Evolutionary conservation across 2,329 filamentous ascomycete genomes (phyloP).

Genomic region (Mycocentrospora acerina): DNA sequence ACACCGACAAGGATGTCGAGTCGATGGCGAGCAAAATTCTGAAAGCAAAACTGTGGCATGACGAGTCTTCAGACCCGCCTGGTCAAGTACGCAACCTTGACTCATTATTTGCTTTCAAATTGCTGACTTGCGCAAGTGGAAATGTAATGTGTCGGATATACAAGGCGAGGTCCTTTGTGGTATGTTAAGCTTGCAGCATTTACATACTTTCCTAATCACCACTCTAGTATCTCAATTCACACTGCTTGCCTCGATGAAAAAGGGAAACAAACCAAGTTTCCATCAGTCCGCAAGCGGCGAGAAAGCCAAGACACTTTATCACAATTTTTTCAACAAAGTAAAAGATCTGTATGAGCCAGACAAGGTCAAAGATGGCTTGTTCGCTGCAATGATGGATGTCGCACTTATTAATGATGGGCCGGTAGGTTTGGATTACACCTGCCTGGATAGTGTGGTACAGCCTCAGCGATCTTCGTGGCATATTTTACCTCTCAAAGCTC

Average conservation of each 20-base stretch:
- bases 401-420: slow-evolving; percentile 83
- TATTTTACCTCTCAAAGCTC: too few relatives aligned
- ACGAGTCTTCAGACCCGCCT: slow-evolving; percentile 61
- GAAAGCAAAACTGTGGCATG: slow-evolving; percentile 90
- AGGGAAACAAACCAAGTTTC: slow-evolving; percentile 93
- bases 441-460: slow-evolving; percentile 59
- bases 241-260: slow-evolving; percentile 87
- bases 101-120: neutral
- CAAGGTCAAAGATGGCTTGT: slow-evolving; percentile 89
- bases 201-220: neutral
- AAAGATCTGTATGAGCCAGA: slow-evolving; percentile 69
- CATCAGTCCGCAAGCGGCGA: slow-evolving; percentile 80
- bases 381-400: slow-evolving; percentile 99
- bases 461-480: slow-evolving; percentile 14
- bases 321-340: slow-evolving; percentile 78
- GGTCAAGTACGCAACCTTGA: slow-evolving; percentile 55
- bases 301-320: slow-evolving; percentile 78
- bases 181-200: slow-evolving; percentile 46
- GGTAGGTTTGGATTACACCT: slow-evolving; percentile 63
- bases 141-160: slow-evolving; percentile 83
- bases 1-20: slow-evolving; percentile 86
- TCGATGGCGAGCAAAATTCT: slow-evolving; percentile 80
- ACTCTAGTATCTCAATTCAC: slow-evolving; percentile 90
- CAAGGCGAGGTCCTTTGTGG: slow-evolving; percentile 91
- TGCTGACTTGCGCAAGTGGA: slow-evolving; percentile 66